phyloP scores from a whole-genome alignment of 2,329 filamentous ascomycete species.

The Amauroascus verrucosus region DNA sequence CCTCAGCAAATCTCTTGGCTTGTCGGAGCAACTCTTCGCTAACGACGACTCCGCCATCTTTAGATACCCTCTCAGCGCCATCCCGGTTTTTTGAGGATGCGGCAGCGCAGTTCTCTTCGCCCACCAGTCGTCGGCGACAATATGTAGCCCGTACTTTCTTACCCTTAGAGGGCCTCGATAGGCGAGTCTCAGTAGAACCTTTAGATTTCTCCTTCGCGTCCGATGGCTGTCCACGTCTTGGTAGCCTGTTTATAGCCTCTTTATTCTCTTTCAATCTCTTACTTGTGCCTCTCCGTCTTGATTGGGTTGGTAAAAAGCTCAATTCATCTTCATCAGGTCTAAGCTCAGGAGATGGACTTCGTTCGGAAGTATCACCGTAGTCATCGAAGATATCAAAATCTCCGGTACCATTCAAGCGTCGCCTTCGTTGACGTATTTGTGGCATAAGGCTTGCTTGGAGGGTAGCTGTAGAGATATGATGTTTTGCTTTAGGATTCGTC shows the following conservation, averaged over 20 bases:
- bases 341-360: slow-evolving; percentile 1
- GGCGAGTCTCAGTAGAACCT: neutral
- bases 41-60: slow-evolving; percentile 13
- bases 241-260: slow-evolving; percentile 12
- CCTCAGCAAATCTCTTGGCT: slow-evolving; percentile 33
- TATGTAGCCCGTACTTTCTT: slow-evolving; percentile 9
- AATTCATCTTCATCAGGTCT: slow-evolving; percentile 32
- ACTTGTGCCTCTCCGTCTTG: slow-evolving; percentile 17
- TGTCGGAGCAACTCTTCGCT: slow-evolving; percentile 31
- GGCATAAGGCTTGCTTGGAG: slow-evolving; percentile 31
- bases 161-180: neutral
- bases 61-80: neutral
- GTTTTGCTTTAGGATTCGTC: neutral
- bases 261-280: slow-evolving; percentile 19
- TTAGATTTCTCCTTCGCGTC: slow-evolving; percentile 14
- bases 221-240: slow-evolving; percentile 12
- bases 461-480: slow-evolving; percentile 26
- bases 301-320: slow-evolving; percentile 22
- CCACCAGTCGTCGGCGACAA: neutral
- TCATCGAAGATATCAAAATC: slow-evolving; percentile 12
- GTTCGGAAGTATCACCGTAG: neutral
- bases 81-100: neutral
- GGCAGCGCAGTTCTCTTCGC: neutral
- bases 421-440: slow-evolving; percentile 24
- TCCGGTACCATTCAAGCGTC: slow-evolving; percentile 15